These are phyloP conservation scores for Persicaria tinctoria DNA, from an alignment of 148 eudicot genomes.

Conservation along the genomic window DNA sequence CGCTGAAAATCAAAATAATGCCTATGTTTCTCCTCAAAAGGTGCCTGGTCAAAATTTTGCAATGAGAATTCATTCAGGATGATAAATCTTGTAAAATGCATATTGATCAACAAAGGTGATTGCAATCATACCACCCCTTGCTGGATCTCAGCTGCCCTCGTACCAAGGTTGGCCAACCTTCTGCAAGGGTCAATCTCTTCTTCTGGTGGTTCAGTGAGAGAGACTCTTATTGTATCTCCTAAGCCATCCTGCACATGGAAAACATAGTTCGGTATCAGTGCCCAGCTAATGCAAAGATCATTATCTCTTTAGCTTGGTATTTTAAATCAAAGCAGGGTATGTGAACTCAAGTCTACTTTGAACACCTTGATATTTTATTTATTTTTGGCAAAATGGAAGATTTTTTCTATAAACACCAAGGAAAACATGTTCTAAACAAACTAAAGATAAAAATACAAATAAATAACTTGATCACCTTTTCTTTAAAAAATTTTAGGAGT, in stretches of 20 bases:
- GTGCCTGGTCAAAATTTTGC: conserved; percentile 40
- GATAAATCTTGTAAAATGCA: background rate
- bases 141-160: conserved; percentile 67
- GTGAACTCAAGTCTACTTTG: background rate
- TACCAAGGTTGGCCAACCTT: conserved; percentile 90
- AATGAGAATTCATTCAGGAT: background rate
- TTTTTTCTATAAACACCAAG: background rate
- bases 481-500: background rate
- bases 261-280: background rate
- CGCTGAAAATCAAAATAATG: conserved; percentile 93
- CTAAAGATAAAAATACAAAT: background rate
- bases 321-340: background rate
- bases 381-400: background rate
- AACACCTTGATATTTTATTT: background rate
- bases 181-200: conserved; percentile 96
- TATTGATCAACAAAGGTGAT: background rate
- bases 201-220: conserved; percentile 93
- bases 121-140: conserved; percentile 80
- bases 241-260: conserved; percentile 69
- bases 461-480: background rate
- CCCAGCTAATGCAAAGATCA: background rate
- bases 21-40: conserved; percentile 93
- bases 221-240: conserved; percentile 95
- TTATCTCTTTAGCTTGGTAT: background rate
- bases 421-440: background rate